Base-by-base conservation (phyloP, 352 stramenopile species). In the Lagenidium giganteum region DNA sequence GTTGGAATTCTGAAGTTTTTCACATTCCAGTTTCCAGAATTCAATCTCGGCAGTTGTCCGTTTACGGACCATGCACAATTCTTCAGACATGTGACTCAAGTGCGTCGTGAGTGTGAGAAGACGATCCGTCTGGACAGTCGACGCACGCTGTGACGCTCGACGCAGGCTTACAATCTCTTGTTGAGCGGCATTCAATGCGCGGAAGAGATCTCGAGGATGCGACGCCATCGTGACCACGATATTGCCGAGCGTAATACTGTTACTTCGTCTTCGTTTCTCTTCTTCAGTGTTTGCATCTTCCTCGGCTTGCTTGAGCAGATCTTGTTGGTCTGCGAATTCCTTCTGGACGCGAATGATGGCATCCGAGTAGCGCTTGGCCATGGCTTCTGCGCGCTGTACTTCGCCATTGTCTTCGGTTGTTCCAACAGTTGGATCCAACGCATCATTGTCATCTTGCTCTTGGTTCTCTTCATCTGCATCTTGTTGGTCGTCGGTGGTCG, bases 11-110 rank as follows among this genome's bases (percentile, higher is more conserved):
- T 86, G 68, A 3, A 76, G 51, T 30, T 83, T 86, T 37, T 81
- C 68, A 45, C 73, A 81, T 31, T 86, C 73, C 6, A 86, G 44
- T 24, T 79, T 77, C 73, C 73, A 86, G 38, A 68, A 86, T 18
- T 78, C 70, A 4, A 82, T 63, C 30, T 86, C 73, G 0, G 66
- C 58, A 8, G 51, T 56, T n/a, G 75, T 80, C 18, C 70, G 53
- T 26, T 86, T 86, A 9, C 73, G 61, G 13, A 86, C 50, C 40
- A 79, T 83, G n/a, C 64, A 79, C 1, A 86, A 41, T 22, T 86
- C 73, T 40, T 83, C 73, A 1, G 73, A 86, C 29, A 86, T 78
- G 34, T 86, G 73, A 0, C 66, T 55, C 22, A 86, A 51, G 46
- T 86, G 73, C 0, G 61, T 83, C 21, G 73, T 86, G 17, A 83